Evolutionary conservation across 2,329 filamentous ascomycete species (phyloP), one percentile per base, ranked within the genome.

Genomic region (Monilinia fructigena): DNA sequence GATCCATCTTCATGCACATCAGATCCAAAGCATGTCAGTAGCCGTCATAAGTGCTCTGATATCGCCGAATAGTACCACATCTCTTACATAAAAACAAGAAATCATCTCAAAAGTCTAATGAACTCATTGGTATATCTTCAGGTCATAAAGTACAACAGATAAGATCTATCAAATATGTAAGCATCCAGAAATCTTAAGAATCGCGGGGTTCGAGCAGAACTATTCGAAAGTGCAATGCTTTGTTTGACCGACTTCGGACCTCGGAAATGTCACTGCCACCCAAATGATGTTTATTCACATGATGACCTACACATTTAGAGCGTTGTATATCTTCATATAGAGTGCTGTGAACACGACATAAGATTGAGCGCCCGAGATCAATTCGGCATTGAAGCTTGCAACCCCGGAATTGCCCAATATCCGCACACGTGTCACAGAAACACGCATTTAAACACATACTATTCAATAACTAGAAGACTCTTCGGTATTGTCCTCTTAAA

Each of bases 281-380:
- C 61, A 55, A n/a, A 45, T 55, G n/a, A 47, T 50, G 28, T 28
- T 42, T 48, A 59, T 59, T 64, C 62, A 65, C 62, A 56, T 65
- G 62, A 65, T 59, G 40, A 4, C 8, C 53, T 42, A 58, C 28
- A n/a, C 58, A 60, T 60, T 45, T 26, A 38, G 20, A 60, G n/a
- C 12, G 28, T 60, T 18, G 28, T 38, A 42, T 31, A 60, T 16
- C n/a, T 35, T 38, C 31, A 16, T 50, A 14, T 23, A 26, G 6
- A 50, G 20, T 23, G 45, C 12, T 50, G 20, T 38, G 14, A 7
- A 12, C 45, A 60, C 45, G n/a, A 38, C n/a, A 48, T 60, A 31
- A 18, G 12, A 10, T 18, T 16, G 56, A 35, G 20, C 26, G 38
- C 31, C 45, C 20, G 28, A 50, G 0, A 38, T 60, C 20, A 59